phyloP scores from a whole-genome alignment of 2,329 filamentous ascomycete genomes.

The Aspergillus alliaceus region DNA sequence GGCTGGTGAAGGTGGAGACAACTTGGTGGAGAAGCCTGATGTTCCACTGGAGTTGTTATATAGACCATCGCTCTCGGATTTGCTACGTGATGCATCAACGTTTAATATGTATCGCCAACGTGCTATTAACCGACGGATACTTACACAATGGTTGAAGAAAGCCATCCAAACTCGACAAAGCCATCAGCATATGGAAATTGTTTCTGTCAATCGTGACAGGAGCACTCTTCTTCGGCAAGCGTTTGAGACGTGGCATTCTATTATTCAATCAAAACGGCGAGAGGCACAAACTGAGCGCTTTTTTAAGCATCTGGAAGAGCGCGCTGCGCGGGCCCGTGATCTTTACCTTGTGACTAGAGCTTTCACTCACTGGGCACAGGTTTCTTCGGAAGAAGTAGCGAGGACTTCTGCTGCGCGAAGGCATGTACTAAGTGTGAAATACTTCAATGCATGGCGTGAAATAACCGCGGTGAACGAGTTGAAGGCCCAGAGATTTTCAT shows the following conservation, averaged over 20 bases:
- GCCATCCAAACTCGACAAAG: conserved; percentile 39
- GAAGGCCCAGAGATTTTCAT: conserved; percentile 52
- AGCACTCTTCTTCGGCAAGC: conserved; percentile 53
- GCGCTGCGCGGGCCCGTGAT: conserved; percentile 64
- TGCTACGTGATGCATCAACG: conserved; percentile 52
- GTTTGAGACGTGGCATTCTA: conserved; percentile 52
- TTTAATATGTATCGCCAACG: conserved; percentile 46
- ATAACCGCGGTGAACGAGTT: conserved; percentile 63
- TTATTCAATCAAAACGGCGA: conserved; percentile 42
- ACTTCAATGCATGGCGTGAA: conserved; percentile 69
- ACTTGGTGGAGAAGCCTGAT: conserved; percentile 26
- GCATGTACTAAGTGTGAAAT: conserved; percentile 68
- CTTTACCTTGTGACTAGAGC: conserved; percentile 64
- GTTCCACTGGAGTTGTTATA: conserved; percentile 44
- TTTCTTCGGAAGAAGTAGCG: conserved; percentile 63
- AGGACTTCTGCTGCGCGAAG: conserved; percentile 67
- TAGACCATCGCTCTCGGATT: conserved; percentile 51
- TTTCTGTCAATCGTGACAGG: conserved; percentile 53
- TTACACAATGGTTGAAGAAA: conserved; percentile 51
- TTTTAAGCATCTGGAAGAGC: conserved; percentile 57
- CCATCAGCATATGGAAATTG: conserved; percentile 39
- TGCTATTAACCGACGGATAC: conserved; percentile 37
- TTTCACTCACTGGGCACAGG: conserved; percentile 68
- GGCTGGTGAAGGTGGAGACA: conserved; percentile 23
- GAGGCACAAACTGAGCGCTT: conserved; percentile 52